Percentiles rank a stretch among this genome's conserved stretches.
Evolutionary conservation across 1,284 basidiomycete genomes (phyloP).

Genomic region (Apiotrichum sp.): DNA sequence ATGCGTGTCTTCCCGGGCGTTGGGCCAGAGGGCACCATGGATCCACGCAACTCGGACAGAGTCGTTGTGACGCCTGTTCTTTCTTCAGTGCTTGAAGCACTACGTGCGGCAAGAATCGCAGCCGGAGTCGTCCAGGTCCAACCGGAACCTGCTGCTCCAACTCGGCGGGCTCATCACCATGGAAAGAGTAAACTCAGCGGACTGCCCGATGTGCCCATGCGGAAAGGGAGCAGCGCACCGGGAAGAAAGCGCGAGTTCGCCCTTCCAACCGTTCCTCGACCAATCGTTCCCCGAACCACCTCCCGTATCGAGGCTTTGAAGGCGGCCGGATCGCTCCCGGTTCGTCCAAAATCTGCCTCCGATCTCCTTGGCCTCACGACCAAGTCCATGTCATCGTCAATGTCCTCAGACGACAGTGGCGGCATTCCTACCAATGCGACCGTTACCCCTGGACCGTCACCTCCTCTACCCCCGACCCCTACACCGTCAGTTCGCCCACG

Average conservation of each 20-base stretch:
- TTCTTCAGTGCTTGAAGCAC: slow-evolving; percentile 53
- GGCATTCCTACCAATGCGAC: not conserved
- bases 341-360: slow-evolving; percentile 41
- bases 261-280: slow-evolving; percentile 27
- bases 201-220: slow-evolving; percentile 11
- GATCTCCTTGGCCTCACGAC: slow-evolving; percentile 37
- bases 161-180: not conserved
- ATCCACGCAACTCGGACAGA: slow-evolving; percentile 30
- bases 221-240: slow-evolving; percentile 26
- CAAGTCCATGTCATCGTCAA: not conserved
- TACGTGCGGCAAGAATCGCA: slow-evolving; percentile 52
- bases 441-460: not conserved
- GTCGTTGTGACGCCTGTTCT: slow-evolving; percentile 58
- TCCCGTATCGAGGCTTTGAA: slow-evolving; percentile 28
- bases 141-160: not conserved
- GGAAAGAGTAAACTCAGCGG: not conserved
- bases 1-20: not conserved
- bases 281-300: slow-evolving; percentile 12
- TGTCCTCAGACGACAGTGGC: not conserved
- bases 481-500: not conserved
- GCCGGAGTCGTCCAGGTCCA: slow-evolving; percentile 1
- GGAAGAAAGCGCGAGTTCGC: slow-evolving; percentile 23
- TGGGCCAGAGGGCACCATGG: not conserved
- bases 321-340: slow-evolving; percentile 9
- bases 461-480: slow-evolving; percentile 1